Evolutionary conservation across 352 stramenopile species (phyloP).

Genomic region (Phytophthora citrophthora): DNA sequence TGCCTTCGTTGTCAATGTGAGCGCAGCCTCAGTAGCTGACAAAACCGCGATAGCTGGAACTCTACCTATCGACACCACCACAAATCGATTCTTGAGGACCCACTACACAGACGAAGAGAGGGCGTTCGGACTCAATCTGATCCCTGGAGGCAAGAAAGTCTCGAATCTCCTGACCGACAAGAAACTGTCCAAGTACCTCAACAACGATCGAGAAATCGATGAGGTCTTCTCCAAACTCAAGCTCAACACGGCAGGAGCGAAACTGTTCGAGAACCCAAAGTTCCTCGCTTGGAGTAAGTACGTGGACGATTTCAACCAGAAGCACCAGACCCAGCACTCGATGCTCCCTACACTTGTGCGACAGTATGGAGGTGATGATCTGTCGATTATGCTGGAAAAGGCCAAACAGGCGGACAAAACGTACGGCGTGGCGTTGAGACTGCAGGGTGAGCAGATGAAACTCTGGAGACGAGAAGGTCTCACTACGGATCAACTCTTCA

Average conservation of each 20-base stretch:
- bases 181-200: not conserved
- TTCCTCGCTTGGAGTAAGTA: constrained; percentile 1
- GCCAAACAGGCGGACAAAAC: not conserved
- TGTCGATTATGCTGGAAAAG: constrained; percentile 6
- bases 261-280: not conserved
- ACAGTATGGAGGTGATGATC: not conserved
- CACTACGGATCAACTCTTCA: constrained; percentile 5
- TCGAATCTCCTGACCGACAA: not conserved
- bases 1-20: too few species aligned
- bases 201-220: not conserved
- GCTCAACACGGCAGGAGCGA: not conserved
- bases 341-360: constrained; percentile 1
- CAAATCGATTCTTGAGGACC: too few species aligned
- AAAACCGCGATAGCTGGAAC: too few species aligned
- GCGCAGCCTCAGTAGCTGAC: too few species aligned
- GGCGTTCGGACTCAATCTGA: not conserved
- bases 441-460: constrained; percentile 8
- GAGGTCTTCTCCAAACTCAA: constrained; percentile 2
- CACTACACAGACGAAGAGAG: constrained; percentile 1
- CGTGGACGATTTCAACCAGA: constrained; percentile 2
- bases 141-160: not conserved
- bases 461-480: not conserved
- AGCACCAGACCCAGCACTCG: not conserved
- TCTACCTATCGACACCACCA: too few species aligned
- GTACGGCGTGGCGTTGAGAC: not conserved